phyloP scores from a whole-genome alignment of 257 asterid species.

The Salvia miltiorrhiza region DNA sequence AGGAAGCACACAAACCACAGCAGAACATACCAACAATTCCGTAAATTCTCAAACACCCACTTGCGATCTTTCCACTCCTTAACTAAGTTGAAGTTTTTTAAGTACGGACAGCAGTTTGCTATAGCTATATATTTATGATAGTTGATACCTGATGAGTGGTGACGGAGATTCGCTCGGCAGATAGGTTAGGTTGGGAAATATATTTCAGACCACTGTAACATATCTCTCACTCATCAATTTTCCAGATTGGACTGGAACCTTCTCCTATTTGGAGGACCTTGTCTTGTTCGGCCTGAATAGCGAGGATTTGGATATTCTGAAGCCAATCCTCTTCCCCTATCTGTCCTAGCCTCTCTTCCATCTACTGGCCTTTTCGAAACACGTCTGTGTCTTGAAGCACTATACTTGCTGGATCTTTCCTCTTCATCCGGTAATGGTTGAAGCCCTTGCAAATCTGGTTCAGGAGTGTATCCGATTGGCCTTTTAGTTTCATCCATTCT shows the following conservation, averaged over 20 bases:
- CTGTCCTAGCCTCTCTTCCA: slow-evolving; percentile 42
- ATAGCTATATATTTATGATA: neutral
- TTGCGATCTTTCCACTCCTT: neutral
- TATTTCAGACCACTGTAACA: neutral
- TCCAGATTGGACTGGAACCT: slow-evolving; percentile 21
- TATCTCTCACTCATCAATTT: slow-evolving; percentile 21
- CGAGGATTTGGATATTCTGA: slow-evolving; percentile 34
- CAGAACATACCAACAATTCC: neutral
- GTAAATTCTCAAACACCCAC: neutral
- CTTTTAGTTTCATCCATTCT: slow-evolving; percentile 74
- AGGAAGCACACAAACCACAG: slow-evolving; percentile 9
- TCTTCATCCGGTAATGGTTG: slow-evolving; percentile 53
- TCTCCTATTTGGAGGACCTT: slow-evolving; percentile 38
- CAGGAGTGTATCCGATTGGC: slow-evolving; percentile 60
- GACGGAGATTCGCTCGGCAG: neutral
- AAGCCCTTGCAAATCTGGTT: slow-evolving; percentile 75
- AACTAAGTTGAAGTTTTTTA: neutral
- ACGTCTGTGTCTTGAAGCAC: slow-evolving; percentile 33
- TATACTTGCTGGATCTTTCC: slow-evolving; percentile 23
- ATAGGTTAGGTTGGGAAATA: neutral
- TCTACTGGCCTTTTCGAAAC: slow-evolving; percentile 23
- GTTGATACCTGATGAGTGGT: neutral
- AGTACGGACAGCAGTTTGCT: neutral
- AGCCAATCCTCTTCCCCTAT: slow-evolving; percentile 28
- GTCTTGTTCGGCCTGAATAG: slow-evolving; percentile 36